A percentile compares a stretch with the other conserved stretches of the same genome.
phyloP scores from a whole-genome alignment of 2,329 filamentous ascomycete species.

The Parastagonospora avenae region DNA sequence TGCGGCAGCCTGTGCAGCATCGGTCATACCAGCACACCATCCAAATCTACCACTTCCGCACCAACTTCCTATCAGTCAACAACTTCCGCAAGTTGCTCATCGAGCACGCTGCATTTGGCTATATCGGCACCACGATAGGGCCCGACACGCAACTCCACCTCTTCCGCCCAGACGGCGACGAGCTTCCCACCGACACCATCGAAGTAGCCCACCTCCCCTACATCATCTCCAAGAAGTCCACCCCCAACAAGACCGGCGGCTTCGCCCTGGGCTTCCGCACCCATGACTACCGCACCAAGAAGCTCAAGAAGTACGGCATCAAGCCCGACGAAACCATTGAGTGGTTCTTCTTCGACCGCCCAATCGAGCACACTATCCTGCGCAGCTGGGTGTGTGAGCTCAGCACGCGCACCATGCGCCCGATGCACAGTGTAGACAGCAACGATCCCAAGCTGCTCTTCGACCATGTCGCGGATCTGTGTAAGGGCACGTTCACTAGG shows the following conservation, averaged over 20 bases:
- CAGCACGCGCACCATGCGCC: background rate
- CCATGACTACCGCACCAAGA: no score
- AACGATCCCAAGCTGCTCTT: conserved; percentile 16
- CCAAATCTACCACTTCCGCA: conserved; percentile 25
- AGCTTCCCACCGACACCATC: conserved; percentile 14
- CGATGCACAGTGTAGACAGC: background rate
- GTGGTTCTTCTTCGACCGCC: conserved; percentile 27
- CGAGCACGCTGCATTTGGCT: conserved; percentile 8
- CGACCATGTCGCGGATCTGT: conserved; percentile 21
- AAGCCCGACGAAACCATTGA: conserved; percentile 10
- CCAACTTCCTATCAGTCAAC: conserved; percentile 7
- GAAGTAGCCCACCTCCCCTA: conserved; percentile 26
- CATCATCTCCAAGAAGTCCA: conserved; percentile 10
- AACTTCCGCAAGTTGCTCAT: conserved; percentile 5
- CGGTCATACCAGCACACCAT: conserved; percentile 20
- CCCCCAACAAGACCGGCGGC: conserved; percentile 1
- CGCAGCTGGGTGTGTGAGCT: background rate
- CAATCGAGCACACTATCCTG: conserved; percentile 8
- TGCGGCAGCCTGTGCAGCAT: conserved; percentile 12
- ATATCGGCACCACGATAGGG: conserved; percentile 12
- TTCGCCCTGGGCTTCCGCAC: conserved; percentile 28
- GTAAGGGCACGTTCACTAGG: conserved; percentile 9
- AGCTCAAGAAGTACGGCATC: no score
- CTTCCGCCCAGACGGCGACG: conserved; percentile 16
- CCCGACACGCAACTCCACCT: conserved; percentile 12